These are phyloP conservation scores for Paratrypanosoma confusum DNA, from an alignment of 208 protist species.

Conservation along the genomic window DNA sequence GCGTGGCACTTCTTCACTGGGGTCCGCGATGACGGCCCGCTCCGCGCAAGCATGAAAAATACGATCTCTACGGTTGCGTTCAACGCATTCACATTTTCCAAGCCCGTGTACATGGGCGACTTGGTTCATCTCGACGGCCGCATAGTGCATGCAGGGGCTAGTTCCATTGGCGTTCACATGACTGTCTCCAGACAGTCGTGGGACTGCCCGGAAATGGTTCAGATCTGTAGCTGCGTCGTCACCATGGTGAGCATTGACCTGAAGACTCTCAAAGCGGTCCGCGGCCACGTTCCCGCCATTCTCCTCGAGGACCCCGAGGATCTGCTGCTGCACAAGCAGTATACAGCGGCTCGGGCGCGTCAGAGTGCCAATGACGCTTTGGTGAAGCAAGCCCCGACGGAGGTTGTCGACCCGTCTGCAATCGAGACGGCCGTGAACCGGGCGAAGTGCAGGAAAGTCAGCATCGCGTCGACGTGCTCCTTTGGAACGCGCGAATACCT, in stretches of 20 bases:
- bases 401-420: conserved; percentile 21
- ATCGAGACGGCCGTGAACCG: conserved; percentile 53
- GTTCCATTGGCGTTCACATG: conserved; percentile 76
- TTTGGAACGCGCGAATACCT: conserved; percentile 81
- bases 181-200: conserved; percentile 57
- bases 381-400: conserved; percentile 4
- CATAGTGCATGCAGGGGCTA: conserved; percentile 66
- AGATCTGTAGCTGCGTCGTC: conserved; percentile 69
- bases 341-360: conserved; percentile 32
- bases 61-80: conserved; percentile 37
- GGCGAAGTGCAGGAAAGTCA: conserved; percentile 33
- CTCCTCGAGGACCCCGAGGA: conserved; percentile 57
- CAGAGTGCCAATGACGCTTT: conserved; percentile 20
- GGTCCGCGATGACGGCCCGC: neutral
- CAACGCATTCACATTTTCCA: conserved; percentile 54
- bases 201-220: conserved; percentile 37
- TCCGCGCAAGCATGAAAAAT: neutral
- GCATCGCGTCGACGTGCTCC: conserved; percentile 39
- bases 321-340: conserved; percentile 47
- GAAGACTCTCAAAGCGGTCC: conserved; percentile 63
- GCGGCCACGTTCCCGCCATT: no score
- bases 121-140: conserved; percentile 67
- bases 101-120: conserved; percentile 76
- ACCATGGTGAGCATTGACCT: conserved; percentile 83
- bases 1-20: conserved; percentile 10